These are phyloP conservation scores for Trichoderma erinaceum DNA, from an alignment of 495 filamentous ascomycete genomes.

Conservation along the genomic window DNA sequence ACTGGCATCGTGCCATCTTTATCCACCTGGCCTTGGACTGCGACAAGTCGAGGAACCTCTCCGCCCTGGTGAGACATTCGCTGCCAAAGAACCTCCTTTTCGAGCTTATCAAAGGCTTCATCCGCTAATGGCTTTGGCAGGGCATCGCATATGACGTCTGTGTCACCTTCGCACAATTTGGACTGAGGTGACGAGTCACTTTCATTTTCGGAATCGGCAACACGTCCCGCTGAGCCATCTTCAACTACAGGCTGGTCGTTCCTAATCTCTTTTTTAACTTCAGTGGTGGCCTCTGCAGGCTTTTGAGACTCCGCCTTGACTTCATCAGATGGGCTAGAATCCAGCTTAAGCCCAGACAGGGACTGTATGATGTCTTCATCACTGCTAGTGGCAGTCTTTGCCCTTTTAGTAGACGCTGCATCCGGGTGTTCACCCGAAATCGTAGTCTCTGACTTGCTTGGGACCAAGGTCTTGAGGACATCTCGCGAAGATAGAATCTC, in stretches of 20 bases:
- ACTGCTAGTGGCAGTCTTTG: neutral
- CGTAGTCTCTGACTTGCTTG: neutral
- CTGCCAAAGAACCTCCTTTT: constrained; percentile 77
- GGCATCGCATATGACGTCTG: constrained; percentile 64
- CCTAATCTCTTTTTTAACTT: neutral
- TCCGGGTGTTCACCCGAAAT: neutral
- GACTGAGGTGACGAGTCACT: neutral
- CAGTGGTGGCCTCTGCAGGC: neutral
- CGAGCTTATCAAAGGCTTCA: constrained; percentile 63
- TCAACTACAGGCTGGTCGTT: neutral
- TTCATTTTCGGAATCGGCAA: neutral
- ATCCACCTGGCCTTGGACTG: constrained; percentile 70
- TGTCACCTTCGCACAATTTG: constrained; percentile 66
- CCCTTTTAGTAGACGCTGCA: neutral
- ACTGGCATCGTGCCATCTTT: constrained; percentile 76
- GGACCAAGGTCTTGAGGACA: constrained; percentile 40
- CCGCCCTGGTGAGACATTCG: constrained; percentile 90
- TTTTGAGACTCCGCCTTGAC: neutral
- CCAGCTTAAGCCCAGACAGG: constrained; percentile 1
- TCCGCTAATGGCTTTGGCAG: constrained; percentile 45
- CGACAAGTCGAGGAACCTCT: constrained; percentile 88
- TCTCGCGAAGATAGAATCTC: constrained; percentile 54
- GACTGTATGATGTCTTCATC: constrained; percentile 2
- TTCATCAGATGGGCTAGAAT: neutral
- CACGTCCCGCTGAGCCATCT: neutral